phyloP scores from a whole-genome alignment of 768 basidiomycete genomes.

The Panellus pusillus region DNA sequence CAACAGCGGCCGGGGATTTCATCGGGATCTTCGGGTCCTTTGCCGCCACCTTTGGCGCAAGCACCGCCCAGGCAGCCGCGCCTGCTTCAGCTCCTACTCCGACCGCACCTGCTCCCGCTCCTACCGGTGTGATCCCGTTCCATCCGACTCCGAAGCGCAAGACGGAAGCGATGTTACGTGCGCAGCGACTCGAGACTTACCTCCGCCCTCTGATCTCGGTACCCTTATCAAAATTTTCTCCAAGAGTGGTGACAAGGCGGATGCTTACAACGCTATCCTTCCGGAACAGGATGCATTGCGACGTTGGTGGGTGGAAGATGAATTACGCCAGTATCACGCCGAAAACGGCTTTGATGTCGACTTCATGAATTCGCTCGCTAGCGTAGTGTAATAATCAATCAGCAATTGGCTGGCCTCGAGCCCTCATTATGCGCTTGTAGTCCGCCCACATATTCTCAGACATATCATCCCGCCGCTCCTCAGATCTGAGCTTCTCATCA shows the following conservation, averaged over 20 bases:
- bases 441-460: conserved; percentile 31
- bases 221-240: background rate
- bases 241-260: background rate
- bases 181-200: background rate
- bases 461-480: conserved; percentile 25
- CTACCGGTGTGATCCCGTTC: background rate
- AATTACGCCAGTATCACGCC: background rate
- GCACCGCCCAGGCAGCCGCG: background rate
- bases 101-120: background rate
- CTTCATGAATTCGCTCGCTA: no score
- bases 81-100: background rate
- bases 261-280: background rate
- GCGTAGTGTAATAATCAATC: no score
- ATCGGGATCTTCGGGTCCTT: background rate
- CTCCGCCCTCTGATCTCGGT: background rate
- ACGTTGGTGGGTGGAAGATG: background rate
- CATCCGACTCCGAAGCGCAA: background rate
- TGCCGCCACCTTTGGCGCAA: background rate
- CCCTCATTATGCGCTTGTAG: conserved; percentile 15
- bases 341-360: no score
- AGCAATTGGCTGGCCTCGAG: no score
- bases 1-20: background rate
- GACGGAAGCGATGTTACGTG: background rate
- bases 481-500: conserved; percentile 17
- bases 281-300: background rate